A percentile compares a stretch with the other conserved stretches of the same genome.
phyloP scores from a whole-genome alignment of 306 rosid genomes.

The Ziziphus jujuba region DNA sequence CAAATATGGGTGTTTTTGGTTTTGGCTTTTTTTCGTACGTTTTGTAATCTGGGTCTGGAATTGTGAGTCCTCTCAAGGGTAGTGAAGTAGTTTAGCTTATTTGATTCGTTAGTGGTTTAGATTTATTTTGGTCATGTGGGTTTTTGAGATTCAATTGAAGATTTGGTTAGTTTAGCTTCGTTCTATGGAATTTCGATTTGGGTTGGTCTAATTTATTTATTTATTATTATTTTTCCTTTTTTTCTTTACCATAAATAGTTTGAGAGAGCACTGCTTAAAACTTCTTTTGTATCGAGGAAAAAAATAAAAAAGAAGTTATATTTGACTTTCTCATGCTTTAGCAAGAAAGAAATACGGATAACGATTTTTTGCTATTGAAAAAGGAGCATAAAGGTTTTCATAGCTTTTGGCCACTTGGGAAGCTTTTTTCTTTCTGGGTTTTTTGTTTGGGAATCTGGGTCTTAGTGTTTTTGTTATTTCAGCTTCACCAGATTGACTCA shows the following conservation, averaged over 20 bases:
- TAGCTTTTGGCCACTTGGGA: conserved; percentile 33
- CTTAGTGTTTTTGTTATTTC: conserved; percentile 24
- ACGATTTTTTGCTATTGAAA: conserved; percentile 42
- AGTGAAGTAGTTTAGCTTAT: too few relatives aligned
- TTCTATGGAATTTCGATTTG: conserved; percentile 5
- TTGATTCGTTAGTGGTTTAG: too few relatives aligned
- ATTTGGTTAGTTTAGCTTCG: too few relatives aligned
- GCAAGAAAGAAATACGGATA: conserved; percentile 20
- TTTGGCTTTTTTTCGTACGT: conserved; percentile 12
- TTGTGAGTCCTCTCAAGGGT: not conserved
- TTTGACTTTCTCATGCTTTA: conserved; percentile 29
- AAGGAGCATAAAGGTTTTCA: conserved; percentile 43
- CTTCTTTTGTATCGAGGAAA: conserved; percentile 46
- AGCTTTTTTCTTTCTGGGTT: conserved; percentile 36
- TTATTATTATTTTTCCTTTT: too few relatives aligned
- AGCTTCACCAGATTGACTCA: conserved; percentile 37
- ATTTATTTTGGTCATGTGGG: too few relatives aligned
- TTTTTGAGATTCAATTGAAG: too few relatives aligned
- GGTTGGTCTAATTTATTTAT: conserved; percentile 10
- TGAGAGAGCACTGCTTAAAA: conserved; percentile 39
- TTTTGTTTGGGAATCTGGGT: conserved; percentile 37
- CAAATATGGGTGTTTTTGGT: not conserved
- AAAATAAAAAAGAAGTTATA: too few relatives aligned
- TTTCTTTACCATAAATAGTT: not conserved
- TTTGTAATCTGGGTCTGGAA: not conserved